Conservation (phyloP, 768 basidiomycete species). For the Pisolithus tinctorius region DNA sequence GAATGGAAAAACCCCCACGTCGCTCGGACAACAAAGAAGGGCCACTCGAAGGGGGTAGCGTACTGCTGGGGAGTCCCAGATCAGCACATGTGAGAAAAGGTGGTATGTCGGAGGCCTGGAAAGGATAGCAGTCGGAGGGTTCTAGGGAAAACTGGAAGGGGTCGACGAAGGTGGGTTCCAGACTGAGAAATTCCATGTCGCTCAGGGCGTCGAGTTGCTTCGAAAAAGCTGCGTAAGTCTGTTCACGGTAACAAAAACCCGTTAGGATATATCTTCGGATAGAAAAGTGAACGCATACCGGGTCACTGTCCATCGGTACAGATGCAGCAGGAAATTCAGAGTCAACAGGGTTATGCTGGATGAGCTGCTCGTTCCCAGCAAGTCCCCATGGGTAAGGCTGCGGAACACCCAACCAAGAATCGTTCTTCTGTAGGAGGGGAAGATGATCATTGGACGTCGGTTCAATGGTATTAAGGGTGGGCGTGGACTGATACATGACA, state of each 20-base stretch:
- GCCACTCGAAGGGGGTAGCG: neutral
- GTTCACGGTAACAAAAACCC: neutral
- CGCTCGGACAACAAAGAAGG: neutral
- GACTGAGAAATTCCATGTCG: slow-evolving; percentile 12
- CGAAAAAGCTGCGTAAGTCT: slow-evolving; percentile 1
- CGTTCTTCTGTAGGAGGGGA: neutral
- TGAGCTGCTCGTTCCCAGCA: neutral
- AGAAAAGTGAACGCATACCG: neutral
- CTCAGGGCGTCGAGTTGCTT: neutral
- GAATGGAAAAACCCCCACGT: neutral
- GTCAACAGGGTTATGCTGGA: neutral
- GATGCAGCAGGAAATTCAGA: neutral
- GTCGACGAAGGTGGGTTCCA: slow-evolving; percentile 17
- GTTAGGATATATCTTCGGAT: neutral
- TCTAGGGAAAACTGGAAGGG: slow-evolving; percentile 10
- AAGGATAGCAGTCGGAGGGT: neutral
- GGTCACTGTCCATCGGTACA: neutral
- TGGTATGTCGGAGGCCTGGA: neutral
- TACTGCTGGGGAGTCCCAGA: neutral
- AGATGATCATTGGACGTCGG: neutral
- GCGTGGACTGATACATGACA: slow-evolving; percentile 29
- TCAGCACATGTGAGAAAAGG: neutral
- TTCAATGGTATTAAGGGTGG: slow-evolving; percentile 7
- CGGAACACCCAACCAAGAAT: slow-evolving; percentile 12
- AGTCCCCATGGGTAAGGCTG: neutral